phyloP scores from a whole-genome alignment of 495 filamentous ascomycete species.

The Tuber aestivum region DNA sequence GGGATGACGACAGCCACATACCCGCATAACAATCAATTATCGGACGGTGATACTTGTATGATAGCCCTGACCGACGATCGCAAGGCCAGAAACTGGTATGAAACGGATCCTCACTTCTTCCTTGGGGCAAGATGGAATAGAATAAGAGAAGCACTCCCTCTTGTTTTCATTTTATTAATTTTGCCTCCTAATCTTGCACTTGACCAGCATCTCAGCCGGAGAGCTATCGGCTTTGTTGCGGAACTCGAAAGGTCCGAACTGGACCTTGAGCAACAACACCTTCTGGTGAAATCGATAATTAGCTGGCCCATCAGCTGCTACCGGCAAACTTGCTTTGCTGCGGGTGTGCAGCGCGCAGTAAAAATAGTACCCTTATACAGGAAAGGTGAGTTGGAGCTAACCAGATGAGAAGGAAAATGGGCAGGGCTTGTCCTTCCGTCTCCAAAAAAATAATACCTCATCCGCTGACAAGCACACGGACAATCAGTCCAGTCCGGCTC shows the following conservation, averaged over 20 bases:
- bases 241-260: background rate
- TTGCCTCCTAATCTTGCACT: background rate
- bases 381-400: background rate
- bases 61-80: background rate
- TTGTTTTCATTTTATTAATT: background rate
- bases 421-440: background rate
- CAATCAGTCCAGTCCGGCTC: background rate
- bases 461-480: background rate
- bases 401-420: background rate
- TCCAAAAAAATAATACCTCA: conserved; percentile 3
- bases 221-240: conserved; percentile 1
- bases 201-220: background rate
- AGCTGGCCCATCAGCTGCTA: background rate
- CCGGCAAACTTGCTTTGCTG: conserved; percentile 1
- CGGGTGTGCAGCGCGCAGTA: background rate
- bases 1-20: background rate
- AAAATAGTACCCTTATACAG: background rate
- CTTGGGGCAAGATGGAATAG: background rate
- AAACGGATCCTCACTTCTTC: background rate
- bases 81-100: background rate
- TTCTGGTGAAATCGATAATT: conserved; percentile 4
- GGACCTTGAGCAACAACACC: conserved; percentile 5
- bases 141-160: background rate
- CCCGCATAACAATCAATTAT: background rate
- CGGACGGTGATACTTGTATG: background rate